Conservation (phyloP, 169 alveolate genomes). For the Theileria luwenshuni region DNA sequence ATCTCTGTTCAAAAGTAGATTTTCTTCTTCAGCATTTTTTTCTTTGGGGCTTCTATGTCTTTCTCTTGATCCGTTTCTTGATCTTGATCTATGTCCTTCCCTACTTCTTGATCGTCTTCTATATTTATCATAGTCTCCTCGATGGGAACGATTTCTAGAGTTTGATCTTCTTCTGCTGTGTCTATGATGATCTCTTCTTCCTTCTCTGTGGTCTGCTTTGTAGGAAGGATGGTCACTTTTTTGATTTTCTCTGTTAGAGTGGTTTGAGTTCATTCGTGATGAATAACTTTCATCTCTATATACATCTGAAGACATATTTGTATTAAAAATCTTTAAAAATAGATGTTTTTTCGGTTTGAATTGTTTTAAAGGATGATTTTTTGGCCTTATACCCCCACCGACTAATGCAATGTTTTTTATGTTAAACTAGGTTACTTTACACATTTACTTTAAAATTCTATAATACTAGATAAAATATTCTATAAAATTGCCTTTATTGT, state of each 20-base stretch:
- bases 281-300: not conserved
- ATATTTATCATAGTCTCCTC: constrained; percentile 29
- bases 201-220: constrained; percentile 23
- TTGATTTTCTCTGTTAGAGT: not conserved
- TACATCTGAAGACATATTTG: not conserved
- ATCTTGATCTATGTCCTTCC: constrained; percentile 32
- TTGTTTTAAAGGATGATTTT: too few species aligned
- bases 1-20: constrained; percentile 59
- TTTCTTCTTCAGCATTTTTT: constrained; percentile 34
- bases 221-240: constrained; percentile 2
- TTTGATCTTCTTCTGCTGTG: constrained; percentile 30
- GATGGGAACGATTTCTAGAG: constrained; percentile 18
- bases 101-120: constrained; percentile 25
- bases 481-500: too few species aligned
- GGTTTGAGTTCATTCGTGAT: not conserved
- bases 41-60: constrained; percentile 20
- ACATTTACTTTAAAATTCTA: too few species aligned
- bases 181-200: constrained; percentile 13
- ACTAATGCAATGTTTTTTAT: too few species aligned
- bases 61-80: constrained; percentile 40
- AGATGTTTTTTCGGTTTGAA: too few species aligned
- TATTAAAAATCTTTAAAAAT: too few species aligned
- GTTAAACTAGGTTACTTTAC: too few species aligned
- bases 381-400: too few species aligned
- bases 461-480: too few species aligned